Base-by-base conservation (phyloP, 345 rosid species). In the Microcos paniculata region DNA sequence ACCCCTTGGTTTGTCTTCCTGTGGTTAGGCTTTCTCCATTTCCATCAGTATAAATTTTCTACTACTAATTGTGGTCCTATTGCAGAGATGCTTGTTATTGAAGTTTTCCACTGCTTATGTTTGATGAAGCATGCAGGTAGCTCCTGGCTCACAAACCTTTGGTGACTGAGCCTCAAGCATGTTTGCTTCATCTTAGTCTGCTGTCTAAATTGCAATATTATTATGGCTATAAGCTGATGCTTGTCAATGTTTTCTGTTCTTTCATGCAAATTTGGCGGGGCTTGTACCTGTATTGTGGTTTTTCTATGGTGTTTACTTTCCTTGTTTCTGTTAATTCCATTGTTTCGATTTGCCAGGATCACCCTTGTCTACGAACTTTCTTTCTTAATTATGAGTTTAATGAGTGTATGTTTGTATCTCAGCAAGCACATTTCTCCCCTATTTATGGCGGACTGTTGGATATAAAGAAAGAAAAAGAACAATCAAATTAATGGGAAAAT, bases 1-100 rank as follows among this genome's bases (percentile, higher is more conserved):
- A 72, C 28, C 85, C 92, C 15, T 76, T 89, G 43, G 68, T 90
- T 43, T 88, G 97, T 78, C 45, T 76, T 4, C 90, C 90, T 6
- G 78, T 87, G 16, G 75, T 87, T 18, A 86, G 87, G 73, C 82
- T 82, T 62, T 12, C 69, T 65, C 88, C 83, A 33, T 79, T 80
- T 49, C 80, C 77, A 0, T 30, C 71, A 24, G 10, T 65, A 14
- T 77, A 53, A 61, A 21, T 42, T 55, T 40, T 28, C 28, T 18
- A 40, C 28, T 28, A 7, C 64, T 8, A 1, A 12, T 30, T 7
- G 4, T 58, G 26, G 38, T 55, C 51, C 35, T 0, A 26, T 12
- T 64, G 16, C n/a, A 28, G 19, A 58, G 6, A 28, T 58, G 35
- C 10, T 28, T 4, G 35, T 53, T 53, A 8, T 16, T 53, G 1